Percentiles rank a stretch among this genome's conserved stretches.
Evolutionary conservation across 768 basidiomycete genomes (phyloP).

Genomic region (Calocera cornea): DNA sequence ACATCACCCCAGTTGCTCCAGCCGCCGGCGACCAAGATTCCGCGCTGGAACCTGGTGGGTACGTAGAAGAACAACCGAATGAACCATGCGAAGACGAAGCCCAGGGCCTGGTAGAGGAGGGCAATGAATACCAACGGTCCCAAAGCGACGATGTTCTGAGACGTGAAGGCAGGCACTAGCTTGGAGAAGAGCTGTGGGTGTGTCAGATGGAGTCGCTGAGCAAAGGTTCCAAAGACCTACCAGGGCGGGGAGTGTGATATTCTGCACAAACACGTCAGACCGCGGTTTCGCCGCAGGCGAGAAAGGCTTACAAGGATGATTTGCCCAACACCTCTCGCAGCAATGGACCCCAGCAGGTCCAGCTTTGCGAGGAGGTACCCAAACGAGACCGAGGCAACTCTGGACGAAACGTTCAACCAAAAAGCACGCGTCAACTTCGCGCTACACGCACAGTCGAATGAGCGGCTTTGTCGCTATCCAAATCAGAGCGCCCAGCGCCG

Average conservation of each 20-base stretch:
- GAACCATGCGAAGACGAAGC: conserved; percentile 40
- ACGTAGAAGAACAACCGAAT: conserved; percentile 58
- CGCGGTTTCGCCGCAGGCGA: background rate
- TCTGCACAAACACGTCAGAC: conserved; percentile 19
- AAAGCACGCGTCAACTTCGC: conserved; percentile 6
- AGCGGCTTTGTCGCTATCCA: conserved; percentile 52
- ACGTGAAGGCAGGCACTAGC: conserved; percentile 51
- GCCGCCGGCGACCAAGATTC: conserved; percentile 52
- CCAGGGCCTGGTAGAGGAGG: conserved; percentile 43
- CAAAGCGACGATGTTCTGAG: conserved; percentile 35
- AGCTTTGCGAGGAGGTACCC: conserved; percentile 48
- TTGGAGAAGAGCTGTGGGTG: conserved; percentile 41
- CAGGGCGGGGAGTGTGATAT: conserved; percentile 48
- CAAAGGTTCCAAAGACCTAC: background rate
- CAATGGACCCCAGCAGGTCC: conserved; percentile 45
- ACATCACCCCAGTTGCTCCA: conserved; percentile 62
- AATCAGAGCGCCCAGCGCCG: conserved; percentile 35
- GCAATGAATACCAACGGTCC: conserved; percentile 47
- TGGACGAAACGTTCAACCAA: conserved; percentile 19
- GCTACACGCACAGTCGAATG: conserved; percentile 38
- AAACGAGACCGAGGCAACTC: conserved; percentile 39
- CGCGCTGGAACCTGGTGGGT: conserved; percentile 60
- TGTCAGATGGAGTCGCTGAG: background rate
- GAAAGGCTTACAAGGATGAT: conserved; percentile 35
- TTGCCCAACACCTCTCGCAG: conserved; percentile 46